Base-by-base conservation (phyloP, 2,329 filamentous ascomycete species). In the Macrophomina phaseolina region DNA sequence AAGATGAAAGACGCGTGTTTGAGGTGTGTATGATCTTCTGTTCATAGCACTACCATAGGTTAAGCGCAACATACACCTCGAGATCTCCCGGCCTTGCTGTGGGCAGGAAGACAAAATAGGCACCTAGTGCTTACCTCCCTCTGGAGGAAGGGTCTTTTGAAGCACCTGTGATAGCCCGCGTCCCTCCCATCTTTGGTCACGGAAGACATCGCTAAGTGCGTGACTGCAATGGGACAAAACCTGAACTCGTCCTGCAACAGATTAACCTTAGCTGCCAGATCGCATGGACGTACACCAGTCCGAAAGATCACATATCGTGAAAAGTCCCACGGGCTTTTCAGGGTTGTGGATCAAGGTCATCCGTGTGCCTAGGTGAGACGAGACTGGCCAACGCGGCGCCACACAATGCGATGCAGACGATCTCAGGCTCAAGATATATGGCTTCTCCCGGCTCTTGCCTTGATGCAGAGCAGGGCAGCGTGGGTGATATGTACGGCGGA, bases 401-500 rank as follows among this genome's bases (percentile, higher is more conserved):
- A 23, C 23, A 3, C 23, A 23, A 23, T 23, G 2, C 23, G 23
- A 23, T 23, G 23, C 23, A 23, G 23, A 23, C 23, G 23, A 23
- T 23, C 23, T 23, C 23, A 23, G 23, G 36, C 36, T 8, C 36
- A 12, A 38, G 7, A 38, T 38, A 23, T 1, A 23, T 23, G 23
- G 4, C 36, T 38, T 7, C 11, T 38, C 36, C 36, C 36, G 36
- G 36, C 36, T 4, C 36, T 8, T 7, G 11, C 36, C 36, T 12
- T 8, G 6, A 12, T 14, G 12, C 42, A 16, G 42, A 45, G 42
- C 42, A 45, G 42, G 16, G 42, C 42, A 45, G 36, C 4, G 11
- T 16, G 18, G 34, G 7, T 16, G 40, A 36, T 40, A 72, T 86
- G 84, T 86, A 81, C 82, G 80, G 79, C 83, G 82, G 82, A 85